Conservation (phyloP, 257 asterid genomes). For the Sherardia arvensis region DNA sequence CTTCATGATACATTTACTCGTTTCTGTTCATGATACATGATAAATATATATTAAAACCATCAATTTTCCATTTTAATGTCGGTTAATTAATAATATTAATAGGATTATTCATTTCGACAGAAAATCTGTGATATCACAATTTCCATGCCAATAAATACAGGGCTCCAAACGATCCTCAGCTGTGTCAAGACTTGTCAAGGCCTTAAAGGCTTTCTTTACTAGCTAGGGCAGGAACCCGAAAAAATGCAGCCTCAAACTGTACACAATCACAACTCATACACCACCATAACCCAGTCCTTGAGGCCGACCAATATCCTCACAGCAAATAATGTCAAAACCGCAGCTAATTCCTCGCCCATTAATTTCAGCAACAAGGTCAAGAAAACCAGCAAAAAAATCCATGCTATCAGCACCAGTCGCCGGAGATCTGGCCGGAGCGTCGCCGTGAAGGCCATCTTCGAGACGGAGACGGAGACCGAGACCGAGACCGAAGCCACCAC, state of each 20-base stretch:
- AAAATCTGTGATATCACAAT: neutral
- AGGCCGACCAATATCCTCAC: constrained; percentile 12
- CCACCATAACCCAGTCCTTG: constrained; percentile 8
- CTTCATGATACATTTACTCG: too few relatives aligned
- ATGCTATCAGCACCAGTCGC: neutral
- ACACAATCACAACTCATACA: neutral
- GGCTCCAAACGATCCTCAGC: neutral
- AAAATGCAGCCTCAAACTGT: constrained; percentile 3
- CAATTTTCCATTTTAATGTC: too few relatives aligned
- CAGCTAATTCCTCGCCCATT: neutral
- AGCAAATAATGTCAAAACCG: neutral
- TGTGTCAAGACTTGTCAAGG: neutral
- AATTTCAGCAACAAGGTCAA: neutral
- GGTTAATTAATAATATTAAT: neutral
- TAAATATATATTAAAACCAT: too few relatives aligned
- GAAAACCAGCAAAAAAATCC: neutral
- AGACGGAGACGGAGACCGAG: neutral
- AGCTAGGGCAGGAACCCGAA: neutral
- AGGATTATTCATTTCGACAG: too few relatives aligned
- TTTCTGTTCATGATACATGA: too few relatives aligned
- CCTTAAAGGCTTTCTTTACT: neutral
- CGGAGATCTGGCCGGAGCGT: too few relatives aligned
- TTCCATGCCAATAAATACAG: neutral
- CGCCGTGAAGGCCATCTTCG: constrained; percentile 19
- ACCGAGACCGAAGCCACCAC: constrained; percentile 18